Conservation (phyloP, 306 rosid genomes). For the Quillaja saponaria region DNA sequence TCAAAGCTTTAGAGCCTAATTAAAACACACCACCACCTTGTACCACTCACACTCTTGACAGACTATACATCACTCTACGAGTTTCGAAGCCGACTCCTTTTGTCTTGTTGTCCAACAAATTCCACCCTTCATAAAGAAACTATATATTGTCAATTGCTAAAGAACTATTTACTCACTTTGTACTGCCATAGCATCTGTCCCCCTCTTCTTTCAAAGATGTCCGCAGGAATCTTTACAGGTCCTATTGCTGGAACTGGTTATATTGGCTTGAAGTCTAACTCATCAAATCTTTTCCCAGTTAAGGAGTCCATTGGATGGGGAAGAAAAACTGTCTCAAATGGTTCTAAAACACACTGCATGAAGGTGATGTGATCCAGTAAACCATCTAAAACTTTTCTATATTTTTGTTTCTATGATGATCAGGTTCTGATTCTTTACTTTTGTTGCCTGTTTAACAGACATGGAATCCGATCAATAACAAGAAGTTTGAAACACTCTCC, state of each 20-base stretch:
- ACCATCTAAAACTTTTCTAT: not conserved
- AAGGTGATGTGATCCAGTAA: conserved; percentile 44
- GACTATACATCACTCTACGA: conserved; percentile 20
- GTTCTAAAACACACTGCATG: conserved; percentile 64
- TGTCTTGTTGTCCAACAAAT: conserved; percentile 25
- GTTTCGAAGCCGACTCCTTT: conserved; percentile 18
- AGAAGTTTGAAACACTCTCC: conserved; percentile 75
- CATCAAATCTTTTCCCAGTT: conserved; percentile 31
- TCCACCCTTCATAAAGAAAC: conserved; percentile 22
- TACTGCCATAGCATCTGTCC: not conserved
- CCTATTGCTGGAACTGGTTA: conserved; percentile 32
- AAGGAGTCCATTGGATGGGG: conserved; percentile 42
- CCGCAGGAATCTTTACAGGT: conserved; percentile 38
- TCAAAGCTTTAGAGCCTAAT: conserved; percentile 24
- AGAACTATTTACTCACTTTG: not conserved
- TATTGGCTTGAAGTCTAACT: conserved; percentile 52
- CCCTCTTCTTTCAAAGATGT: conserved; percentile 41
- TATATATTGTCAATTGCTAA: not conserved
- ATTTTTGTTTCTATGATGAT: not conserved
- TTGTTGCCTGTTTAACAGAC: conserved; percentile 45
- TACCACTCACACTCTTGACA: conserved; percentile 22
- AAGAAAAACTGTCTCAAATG: conserved; percentile 55
- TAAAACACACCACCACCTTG: conserved; percentile 25
- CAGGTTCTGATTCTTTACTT: not conserved
- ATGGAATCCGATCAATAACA: conserved; percentile 80